Base-by-base conservation (phyloP, 148 eudicot species). In the Tetragonia tetragonoides region DNA sequence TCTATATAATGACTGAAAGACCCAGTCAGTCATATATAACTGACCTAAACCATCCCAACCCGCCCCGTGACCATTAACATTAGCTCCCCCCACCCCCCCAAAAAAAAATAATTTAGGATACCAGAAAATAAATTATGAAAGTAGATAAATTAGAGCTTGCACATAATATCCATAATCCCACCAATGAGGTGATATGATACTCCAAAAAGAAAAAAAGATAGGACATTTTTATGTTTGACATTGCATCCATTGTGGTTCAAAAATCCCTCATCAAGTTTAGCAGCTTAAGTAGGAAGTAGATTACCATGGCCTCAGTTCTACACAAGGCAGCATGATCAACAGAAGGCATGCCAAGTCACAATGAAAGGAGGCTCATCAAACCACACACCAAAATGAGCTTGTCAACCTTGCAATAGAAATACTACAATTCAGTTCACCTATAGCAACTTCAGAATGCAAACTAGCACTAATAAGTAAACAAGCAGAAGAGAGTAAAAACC, bases 321-420 rank as follows among this genome's bases (percentile, higher is more conserved):
- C 83, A 80, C 74, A 69, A 51, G 70, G 72, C 61, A 68, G 83
- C 70, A 60, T 69, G 78, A n/a, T 75, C 75, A 68, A 23, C 75
- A 37, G 65, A 69, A 46, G 61, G n/a, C 70, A 74, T 68, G 38
- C 51, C 61, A 42, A 59, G 68, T 73, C 44, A 74, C 41, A 60
- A 11, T 20, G 60, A 10, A 3, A 73, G 2, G 21, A 59, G 57
- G 8, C 16, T 20, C 41, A 28, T 28, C 34, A 28, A 28, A 28
- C 1, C 34, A 28, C 34, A 28, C 34, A 28, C 34, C 34, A 28
- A 49, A 42, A 70, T 9, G 28, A 28, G 1, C 37, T 40, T 49
- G 9, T 20, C 8, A 38, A 6, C 17, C 49, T 46, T 46, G 49
- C 6, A 46, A 46, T 46, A 46, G 69, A 38, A 34, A 66, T 66